These are phyloP conservation scores for Leccinellum rugosiceps DNA, from an alignment of 768 basidiomycete species.

Conservation along the genomic window DNA sequence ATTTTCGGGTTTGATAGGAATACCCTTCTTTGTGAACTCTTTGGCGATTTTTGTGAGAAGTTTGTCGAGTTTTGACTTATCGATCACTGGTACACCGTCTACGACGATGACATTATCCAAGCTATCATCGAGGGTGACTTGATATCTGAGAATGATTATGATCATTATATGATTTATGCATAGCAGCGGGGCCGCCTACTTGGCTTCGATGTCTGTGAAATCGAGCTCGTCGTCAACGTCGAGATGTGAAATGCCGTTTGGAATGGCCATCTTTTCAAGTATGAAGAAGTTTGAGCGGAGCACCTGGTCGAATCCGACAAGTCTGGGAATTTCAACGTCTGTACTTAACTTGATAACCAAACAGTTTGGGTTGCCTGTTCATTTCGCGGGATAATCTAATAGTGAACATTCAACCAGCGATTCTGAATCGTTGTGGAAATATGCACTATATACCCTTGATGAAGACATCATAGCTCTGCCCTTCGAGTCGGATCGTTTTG, in stretches of 20 bases:
- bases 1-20: constrained; percentile 68
- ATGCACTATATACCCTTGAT: not conserved
- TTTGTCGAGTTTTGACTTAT: constrained; percentile 78
- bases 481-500: not conserved
- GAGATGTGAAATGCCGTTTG: constrained; percentile 30
- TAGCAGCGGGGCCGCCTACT: constrained; percentile 43
- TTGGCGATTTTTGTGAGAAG: constrained; percentile 79
- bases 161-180: constrained; percentile 1
- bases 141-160: constrained; percentile 56
- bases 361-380: not conserved
- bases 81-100: constrained; percentile 89
- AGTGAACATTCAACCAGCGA: not conserved
- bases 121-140: constrained; percentile 77
- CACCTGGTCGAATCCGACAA: not conserved
- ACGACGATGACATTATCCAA: constrained; percentile 91
- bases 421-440: not conserved
- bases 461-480: not conserved
- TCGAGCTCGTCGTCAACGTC: constrained; percentile 68
- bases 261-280: constrained; percentile 43
- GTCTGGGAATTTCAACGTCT: not conserved
- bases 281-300: not conserved
- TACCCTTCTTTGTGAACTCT: constrained; percentile 80
- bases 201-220: constrained; percentile 84
- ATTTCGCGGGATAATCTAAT: too few relatives aligned
- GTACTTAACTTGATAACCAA: not conserved